These are phyloP conservation scores for Penicillium antarcticum DNA, from an alignment of 495 filamentous ascomycete species.

Conservation along the genomic window DNA sequence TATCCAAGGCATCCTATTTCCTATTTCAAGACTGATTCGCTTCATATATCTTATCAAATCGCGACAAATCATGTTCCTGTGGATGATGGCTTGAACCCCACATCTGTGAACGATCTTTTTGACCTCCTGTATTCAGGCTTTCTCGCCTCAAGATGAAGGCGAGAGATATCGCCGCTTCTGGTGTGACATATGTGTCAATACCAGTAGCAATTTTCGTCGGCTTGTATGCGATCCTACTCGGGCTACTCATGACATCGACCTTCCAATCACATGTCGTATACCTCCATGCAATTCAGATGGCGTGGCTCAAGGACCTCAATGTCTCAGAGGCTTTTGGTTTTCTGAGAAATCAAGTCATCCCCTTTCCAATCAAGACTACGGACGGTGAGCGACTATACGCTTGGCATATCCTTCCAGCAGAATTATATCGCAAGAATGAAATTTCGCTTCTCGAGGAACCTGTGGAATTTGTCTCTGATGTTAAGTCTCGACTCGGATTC, in stretches of 20 bases:
- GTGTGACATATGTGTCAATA: constrained; percentile 35
- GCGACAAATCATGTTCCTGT: too few species aligned
- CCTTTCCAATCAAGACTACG: constrained; percentile 58
- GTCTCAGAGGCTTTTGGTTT: constrained; percentile 49
- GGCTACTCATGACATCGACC: constrained; percentile 39
- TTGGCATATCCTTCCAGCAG: constrained; percentile 72
- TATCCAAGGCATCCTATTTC: too few species aligned
- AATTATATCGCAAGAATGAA: constrained; percentile 58
- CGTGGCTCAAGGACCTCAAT: constrained; percentile 48
- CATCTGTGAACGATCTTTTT: too few species aligned
- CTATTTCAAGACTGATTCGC: too few species aligned
- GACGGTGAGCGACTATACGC: constrained; percentile 60
- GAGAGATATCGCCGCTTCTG: neutral
- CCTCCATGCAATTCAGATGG: constrained; percentile 44
- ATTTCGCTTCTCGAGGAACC: constrained; percentile 46
- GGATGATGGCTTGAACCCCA: too few species aligned
- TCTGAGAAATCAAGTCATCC: constrained; percentile 60
- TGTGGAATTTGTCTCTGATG: constrained; percentile 47
- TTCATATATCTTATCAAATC: too few species aligned
- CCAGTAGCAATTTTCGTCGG: constrained; percentile 21
- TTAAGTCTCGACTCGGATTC: constrained; percentile 54
- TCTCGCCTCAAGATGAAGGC: neutral
- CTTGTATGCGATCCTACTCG: constrained; percentile 36
- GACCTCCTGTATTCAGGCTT: too few species aligned
- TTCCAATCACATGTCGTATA: constrained; percentile 50